A percentile compares a stretch with the other conserved stretches of the same genome.
phyloP scores from a whole-genome alignment of 495 filamentous ascomycete genomes.

The Penicillium pulvis region DNA sequence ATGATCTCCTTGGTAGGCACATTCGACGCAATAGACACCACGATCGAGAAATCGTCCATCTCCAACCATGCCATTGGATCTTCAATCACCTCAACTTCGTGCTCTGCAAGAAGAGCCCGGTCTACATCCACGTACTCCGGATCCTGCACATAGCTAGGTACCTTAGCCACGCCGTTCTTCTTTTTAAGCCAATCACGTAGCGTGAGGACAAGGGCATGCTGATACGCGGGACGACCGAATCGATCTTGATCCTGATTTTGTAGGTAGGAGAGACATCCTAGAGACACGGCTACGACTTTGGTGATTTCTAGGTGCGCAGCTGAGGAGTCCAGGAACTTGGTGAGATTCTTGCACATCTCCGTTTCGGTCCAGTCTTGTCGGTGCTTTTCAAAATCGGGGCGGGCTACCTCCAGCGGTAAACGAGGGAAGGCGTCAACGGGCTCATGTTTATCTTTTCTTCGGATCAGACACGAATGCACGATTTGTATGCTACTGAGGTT shows the following conservation, averaged over 20 bases:
- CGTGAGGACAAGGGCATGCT: constrained; percentile 19
- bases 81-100: constrained; percentile 26
- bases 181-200: constrained; percentile 17
- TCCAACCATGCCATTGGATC: constrained; percentile 37
- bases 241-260: not conserved
- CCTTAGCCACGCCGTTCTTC: not conserved
- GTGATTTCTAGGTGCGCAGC: constrained; percentile 10
- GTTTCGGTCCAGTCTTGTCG: constrained; percentile 2
- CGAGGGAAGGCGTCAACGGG: not conserved
- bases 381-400: constrained; percentile 3
- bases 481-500: constrained; percentile 2
- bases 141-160: constrained; percentile 31
- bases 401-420: not conserved
- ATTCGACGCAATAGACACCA: constrained; percentile 31
- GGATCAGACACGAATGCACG: not conserved
- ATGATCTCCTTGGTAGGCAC: constrained; percentile 36
- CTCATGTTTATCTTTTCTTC: constrained; percentile 2
- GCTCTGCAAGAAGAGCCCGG: constrained; percentile 20
- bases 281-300: constrained; percentile 18
- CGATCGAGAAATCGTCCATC: constrained; percentile 31
- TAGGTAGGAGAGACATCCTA: constrained; percentile 13
- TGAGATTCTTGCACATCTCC: constrained; percentile 13
- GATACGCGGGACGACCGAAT: not conserved
- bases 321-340: constrained; percentile 7
- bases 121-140: constrained; percentile 26